phyloP scores from a whole-genome alignment of 495 filamentous ascomycete species.

The Haplographium delicatum region DNA sequence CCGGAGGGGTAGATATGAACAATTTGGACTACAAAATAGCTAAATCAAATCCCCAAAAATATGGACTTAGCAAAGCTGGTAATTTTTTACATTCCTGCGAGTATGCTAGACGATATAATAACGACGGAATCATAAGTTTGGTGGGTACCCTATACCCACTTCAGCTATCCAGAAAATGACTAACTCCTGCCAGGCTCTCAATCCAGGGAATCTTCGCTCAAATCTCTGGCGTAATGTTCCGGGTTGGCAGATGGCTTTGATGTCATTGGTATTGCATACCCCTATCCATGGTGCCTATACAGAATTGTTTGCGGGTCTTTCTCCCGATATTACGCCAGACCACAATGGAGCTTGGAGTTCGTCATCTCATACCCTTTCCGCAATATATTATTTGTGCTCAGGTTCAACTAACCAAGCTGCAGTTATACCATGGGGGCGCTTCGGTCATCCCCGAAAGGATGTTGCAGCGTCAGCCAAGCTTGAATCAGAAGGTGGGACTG shows the following conservation, averaged over 20 bases:
- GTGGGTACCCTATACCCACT: too few species aligned
- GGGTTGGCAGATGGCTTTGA: conserved; percentile 9
- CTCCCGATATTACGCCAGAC: conserved; percentile 30
- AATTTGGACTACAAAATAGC: conserved; percentile 28
- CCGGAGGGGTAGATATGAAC: conserved; percentile 30
- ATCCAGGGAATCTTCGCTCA: conserved; percentile 41
- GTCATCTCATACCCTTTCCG: background rate
- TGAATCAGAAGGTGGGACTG: conserved; percentile 35
- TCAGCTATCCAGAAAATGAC: too few species aligned
- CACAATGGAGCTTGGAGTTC: conserved; percentile 26
- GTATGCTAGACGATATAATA: conserved; percentile 27
- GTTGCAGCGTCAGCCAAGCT: conserved; percentile 27
- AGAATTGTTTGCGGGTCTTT: conserved; percentile 38
- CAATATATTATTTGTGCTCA: background rate
- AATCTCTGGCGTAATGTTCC: conserved; percentile 36
- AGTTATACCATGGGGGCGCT: conserved; percentile 38
- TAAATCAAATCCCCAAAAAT: conserved; percentile 21
- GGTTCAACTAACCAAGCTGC: background rate
- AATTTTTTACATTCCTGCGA: conserved; percentile 32
- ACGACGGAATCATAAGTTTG: conserved; percentile 30
- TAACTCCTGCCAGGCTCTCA: conserved; percentile 29
- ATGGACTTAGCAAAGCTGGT: conserved; percentile 38
- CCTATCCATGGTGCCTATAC: conserved; percentile 39
- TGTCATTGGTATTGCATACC: conserved; percentile 24
- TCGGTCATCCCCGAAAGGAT: conserved; percentile 31